Percentiles rank a stretch among this genome's conserved stretches.
These are phyloP conservation scores for Eimeria tenella DNA, from an alignment of 169 alveolate genomes.

Conservation along the genomic window DNA sequence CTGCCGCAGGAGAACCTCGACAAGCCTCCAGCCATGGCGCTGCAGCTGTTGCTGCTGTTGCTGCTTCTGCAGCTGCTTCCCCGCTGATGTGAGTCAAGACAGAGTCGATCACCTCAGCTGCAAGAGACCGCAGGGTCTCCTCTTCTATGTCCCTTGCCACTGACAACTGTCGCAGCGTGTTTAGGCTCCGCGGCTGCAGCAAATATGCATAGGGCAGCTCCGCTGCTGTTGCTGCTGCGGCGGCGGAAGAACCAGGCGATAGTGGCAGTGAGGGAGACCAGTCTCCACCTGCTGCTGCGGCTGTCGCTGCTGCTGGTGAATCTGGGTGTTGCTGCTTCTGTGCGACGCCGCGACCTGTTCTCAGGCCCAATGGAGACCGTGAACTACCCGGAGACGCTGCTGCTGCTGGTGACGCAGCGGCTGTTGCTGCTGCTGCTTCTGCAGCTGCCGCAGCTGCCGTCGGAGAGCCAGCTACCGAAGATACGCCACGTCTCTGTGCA, in stretches of 20 bases:
- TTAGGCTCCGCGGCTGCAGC: slow-evolving; percentile 37
- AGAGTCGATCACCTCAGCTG: slow-evolving; percentile 1
- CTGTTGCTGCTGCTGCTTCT: background rate
- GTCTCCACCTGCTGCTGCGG: background rate
- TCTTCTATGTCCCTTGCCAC: background rate
- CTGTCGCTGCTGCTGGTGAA: background rate
- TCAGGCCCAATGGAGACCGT: background rate
- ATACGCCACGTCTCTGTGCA: slow-evolving; percentile 1
- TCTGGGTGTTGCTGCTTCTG: slow-evolving; percentile 30
- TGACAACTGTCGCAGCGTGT: slow-evolving; percentile 20
- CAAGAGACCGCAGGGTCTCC: slow-evolving; percentile 11
- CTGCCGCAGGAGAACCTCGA: background rate
- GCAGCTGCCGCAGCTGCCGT: background rate
- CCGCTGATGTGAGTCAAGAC: slow-evolving; percentile 5
- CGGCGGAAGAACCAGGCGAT: background rate
- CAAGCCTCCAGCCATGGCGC: slow-evolving; percentile 10
- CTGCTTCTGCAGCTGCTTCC: background rate
- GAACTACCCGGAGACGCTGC: background rate
- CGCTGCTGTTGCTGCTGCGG: slow-evolving; percentile 32
- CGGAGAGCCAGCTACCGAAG: background rate
- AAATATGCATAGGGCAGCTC: slow-evolving; percentile 19
- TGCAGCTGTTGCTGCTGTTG: slow-evolving; percentile 33
- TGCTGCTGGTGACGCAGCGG: background rate
- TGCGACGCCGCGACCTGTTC: background rate
- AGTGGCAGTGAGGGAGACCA: background rate